Evolutionary conservation across 495 filamentous ascomycete genomes (phyloP).

Genomic region (Aspergillus nidulans): DNA sequence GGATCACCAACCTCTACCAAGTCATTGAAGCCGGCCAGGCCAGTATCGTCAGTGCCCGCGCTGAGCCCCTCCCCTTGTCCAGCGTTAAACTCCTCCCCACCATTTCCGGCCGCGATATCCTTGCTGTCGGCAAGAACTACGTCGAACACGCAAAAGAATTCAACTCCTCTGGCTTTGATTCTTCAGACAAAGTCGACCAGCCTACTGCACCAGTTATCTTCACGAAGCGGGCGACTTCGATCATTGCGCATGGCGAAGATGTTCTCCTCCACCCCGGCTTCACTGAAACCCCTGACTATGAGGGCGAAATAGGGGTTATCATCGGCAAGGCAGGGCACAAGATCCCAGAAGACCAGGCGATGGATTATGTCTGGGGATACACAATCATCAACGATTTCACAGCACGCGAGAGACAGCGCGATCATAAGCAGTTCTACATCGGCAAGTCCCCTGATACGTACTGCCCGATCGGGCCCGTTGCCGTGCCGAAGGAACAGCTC

Average conservation of each 20-base stretch:
- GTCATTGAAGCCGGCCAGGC: not conserved
- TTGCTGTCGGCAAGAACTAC: slow-evolving; percentile 2
- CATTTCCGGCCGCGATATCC: slow-evolving; percentile 1
- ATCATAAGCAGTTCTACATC: slow-evolving; percentile 7
- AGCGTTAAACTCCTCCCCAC: not conserved
- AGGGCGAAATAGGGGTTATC: slow-evolving; percentile 3
- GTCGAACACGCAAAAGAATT: slow-evolving; percentile 1
- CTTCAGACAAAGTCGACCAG: not conserved
- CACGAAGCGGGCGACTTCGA: slow-evolving; percentile 1
- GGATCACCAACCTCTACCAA: not conserved
- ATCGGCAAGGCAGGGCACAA: not conserved
- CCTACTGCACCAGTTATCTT: not conserved
- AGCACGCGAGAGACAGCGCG: slow-evolving; percentile 1
- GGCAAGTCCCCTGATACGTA: slow-evolving; percentile 1
- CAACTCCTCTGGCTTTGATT: slow-evolving; percentile 2
- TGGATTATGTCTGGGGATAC: slow-evolving; percentile 5
- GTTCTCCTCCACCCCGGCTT: slow-evolving; percentile 1
- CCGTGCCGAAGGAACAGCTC: not conserved
- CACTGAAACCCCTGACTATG: slow-evolving; percentile 5
- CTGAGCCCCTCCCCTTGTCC: not conserved
- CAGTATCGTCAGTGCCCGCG: not conserved
- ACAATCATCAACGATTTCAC: slow-evolving; percentile 4
- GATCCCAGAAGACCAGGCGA: not conserved
- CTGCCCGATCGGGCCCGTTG: not conserved
- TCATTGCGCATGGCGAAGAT: slow-evolving; percentile 1